Evolutionary conservation across 2,329 filamentous ascomycete species (phyloP), one percentile per base, ranked within the genome.

Genomic region (Dothistroma septosporum): DNA sequence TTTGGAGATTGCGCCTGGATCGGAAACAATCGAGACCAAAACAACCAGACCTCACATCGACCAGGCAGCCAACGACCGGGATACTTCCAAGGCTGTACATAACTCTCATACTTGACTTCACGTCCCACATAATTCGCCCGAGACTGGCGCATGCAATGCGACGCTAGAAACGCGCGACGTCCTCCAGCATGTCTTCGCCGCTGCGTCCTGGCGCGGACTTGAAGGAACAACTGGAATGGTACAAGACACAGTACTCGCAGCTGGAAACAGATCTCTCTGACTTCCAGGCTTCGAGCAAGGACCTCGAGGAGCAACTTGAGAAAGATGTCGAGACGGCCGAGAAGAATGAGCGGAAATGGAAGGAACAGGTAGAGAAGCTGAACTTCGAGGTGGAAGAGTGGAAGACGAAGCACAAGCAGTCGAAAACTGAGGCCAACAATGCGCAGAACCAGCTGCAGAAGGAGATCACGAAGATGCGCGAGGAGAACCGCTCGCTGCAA

Each of bases 371-470:
- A 0, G 93, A 97, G 76, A 84, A 82, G 41, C 76, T 96, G 64
- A 86, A 84, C 54, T 99, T 91, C 72, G 92, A 97, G 76, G 92
- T 94, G 0, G 92, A 97, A 61, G 94, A 99, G 78, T 99, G 94
- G 94, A 97, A 97, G 87, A 92, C 89, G 68, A 99, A 97, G 82
- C 95, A 95, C 82, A 96, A 92, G 76, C 92, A 97, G 75, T 89
- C 92, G 65, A 97, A 97, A 76, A 79, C 85, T 47, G 94, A 99
- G 77, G 89, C 91, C 47, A 93, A 89, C 74, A 79, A 85, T 55
- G 92, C 90, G 58, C 94, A 97, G 73, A 92, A 88, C 72, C 81
- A 82, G 4, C 83, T 99, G 57, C 92, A 99, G 77, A 97, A 97
- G 77, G 94, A 99, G 76, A 92, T 99, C 70, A 99, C 94, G 7